Evolutionary conservation across 2,329 filamentous ascomycete species (phyloP), one percentile per base, ranked within the genome.

Genomic region (Cladorrhinum sp.): DNA sequence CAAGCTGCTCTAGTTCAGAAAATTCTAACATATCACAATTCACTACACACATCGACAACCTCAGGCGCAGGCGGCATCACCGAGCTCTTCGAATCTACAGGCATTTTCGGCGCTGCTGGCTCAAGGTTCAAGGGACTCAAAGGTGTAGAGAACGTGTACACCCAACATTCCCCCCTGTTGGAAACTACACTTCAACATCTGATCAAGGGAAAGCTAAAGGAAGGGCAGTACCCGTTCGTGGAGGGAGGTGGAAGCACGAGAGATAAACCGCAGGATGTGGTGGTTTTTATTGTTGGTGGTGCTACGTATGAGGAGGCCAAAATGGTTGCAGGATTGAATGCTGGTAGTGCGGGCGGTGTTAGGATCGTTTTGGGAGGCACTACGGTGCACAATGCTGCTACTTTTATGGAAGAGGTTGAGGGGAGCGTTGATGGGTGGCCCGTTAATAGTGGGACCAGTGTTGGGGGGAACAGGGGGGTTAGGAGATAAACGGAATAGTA

Each of bases 81-180:
- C 0, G 93, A 98, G 66, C 85, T 98, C 6, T 98, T 99, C 69
- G 93, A 98, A 70, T 89, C 91, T 0, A 85, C 89, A 0, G 93
- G 92, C 3, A 93, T 99, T 65, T 96, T 99, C 75, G 91, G 91
- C 0, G 91, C 91, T 12, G 92, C 93, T 10, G 84, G 92, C 41
- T 91, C 89, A 70, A 87, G 93, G 4, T 92, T 99, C 74, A 96
- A 96, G 71, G 95, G 95, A 0, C 81, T 99, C 13, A 97, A 98
- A 71, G 95, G 95, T 1, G 95, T 99, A 1, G 96, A 99, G 74
- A 99, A 99, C 69, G 95, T 99, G 25, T 99, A 99, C 74, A 99
- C 95, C 0, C 96, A 99, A 73, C 95, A 99, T 74, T 96, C 92
- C 5, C 92, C 96, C 0, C 83, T 92, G 22, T 76, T 99, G 16